Base-by-base conservation (phyloP, 129 eudicot genomes). In the Solidago caesia region DNA sequence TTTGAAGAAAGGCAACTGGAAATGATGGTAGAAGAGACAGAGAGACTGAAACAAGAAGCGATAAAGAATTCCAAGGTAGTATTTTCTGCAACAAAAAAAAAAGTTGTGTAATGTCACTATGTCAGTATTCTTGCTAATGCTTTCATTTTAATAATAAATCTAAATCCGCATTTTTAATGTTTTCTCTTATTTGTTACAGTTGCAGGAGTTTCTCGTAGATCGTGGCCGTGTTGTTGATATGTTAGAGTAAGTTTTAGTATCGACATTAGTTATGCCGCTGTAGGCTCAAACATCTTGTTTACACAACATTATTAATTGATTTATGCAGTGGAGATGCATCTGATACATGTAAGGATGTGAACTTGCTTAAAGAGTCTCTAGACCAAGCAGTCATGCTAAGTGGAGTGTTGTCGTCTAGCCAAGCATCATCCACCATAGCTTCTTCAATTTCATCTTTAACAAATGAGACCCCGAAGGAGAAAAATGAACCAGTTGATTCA, bases 281-380 rank as follows among this genome's bases (percentile, higher is more conserved):
- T 84, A 8, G 12, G 33, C 65, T 60, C 81, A 53, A 6, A 10
- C n/a, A 11, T 53, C 51, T 25, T 61, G 9, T 13, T 59, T 46
- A 44, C 7, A 44, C 21, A 52, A 11, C 15, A 2, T 42, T 69
- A 1, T 1, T 10, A 11, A 21, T 58, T 33, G 39, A 33, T 81
- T 29, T 42, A 25, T 68, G 83, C 95, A 91, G 97, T 64, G 95
- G 92, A 72, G 96, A 91, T 46, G 83, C 86, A 58, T 80, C 88
- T 25, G 90, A 84, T 16, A 86, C 84, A 65, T 81, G 85, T 75
- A 55, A 29, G 58, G 46, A 69, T 51, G 58, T 51, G 44, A 51
- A 69, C 26, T n/a, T 51, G 48, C 39, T 69, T 14, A 69, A 12
- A 51, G 47, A 69, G 41, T 6, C 2, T 9, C 13, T 67, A 8